Evolutionary conservation across 257 asterid species (phyloP).

Genomic region (Cruciata laevipes): DNA sequence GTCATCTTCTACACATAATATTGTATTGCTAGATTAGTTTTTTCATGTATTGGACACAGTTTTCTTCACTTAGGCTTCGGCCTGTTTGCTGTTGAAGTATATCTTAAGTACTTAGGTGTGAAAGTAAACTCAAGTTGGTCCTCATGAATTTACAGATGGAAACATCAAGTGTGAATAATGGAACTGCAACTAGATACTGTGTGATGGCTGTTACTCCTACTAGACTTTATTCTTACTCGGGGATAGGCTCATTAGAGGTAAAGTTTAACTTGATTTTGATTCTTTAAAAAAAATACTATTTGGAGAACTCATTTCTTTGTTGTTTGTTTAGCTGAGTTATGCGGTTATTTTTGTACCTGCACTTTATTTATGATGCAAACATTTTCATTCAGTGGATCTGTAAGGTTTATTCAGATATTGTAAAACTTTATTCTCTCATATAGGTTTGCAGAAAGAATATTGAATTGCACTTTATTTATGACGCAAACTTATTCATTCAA

Average conservation of each 20-base stretch:
- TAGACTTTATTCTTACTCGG: conserved; percentile 91
- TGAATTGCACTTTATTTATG: neutral
- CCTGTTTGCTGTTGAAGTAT: neutral
- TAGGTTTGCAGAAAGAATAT: neutral
- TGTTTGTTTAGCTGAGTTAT: neutral
- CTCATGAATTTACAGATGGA: conserved; percentile 62
- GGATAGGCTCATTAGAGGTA: conserved; percentile 84
- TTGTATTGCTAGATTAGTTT: neutral
- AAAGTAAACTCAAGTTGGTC: neutral
- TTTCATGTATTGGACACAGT: neutral
- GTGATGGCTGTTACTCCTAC: conserved; percentile 99
- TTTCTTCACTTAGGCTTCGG: neutral
- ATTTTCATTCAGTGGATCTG: neutral
- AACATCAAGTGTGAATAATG: conserved; percentile 54
- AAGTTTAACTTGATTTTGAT: conserved; percentile 18
- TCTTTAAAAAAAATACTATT: neutral
- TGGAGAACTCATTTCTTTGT: neutral
- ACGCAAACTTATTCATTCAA: neutral
- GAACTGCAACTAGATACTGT: conserved; percentile 51
- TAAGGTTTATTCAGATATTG: neutral
- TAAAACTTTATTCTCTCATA: neutral
- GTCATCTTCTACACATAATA: conserved; percentile 5
- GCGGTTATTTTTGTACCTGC: neutral
- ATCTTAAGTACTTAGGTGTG: neutral
- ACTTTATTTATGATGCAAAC: neutral